phyloP scores from a whole-genome alignment of 2,329 filamentous ascomycete genomes.

The Pseudogymnoascus sp. region DNA sequence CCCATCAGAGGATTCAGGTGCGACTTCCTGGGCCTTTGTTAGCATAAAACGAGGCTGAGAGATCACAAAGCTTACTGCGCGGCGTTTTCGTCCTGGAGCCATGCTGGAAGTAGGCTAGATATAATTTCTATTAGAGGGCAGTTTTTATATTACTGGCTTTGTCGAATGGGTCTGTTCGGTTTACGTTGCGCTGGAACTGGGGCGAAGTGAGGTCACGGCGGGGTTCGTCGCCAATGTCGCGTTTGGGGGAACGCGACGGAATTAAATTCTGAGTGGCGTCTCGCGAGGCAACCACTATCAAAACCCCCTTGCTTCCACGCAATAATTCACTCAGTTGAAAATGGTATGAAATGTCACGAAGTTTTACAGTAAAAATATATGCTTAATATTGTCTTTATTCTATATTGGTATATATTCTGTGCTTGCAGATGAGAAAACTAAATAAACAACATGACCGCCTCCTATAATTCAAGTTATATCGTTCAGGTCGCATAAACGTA shows the following conservation, averaged over 20 bases:
- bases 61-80: slow-evolving; percentile 16
- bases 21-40: slow-evolving; percentile 16
- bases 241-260: neutral
- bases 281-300: neutral
- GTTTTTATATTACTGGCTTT: neutral
- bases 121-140: neutral
- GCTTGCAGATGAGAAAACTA: neutral
- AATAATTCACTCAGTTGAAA: neutral
- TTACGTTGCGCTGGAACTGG: neutral
- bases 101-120: slow-evolving; percentile 14
- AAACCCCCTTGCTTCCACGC: neutral
- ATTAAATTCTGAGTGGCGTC: neutral
- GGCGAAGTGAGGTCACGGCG: neutral
- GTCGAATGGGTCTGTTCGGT: neutral
- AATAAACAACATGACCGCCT: neutral
- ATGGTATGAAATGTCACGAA: neutral
- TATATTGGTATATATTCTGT: slow-evolving; percentile 7
- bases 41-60: neutral
- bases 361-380: neutral
- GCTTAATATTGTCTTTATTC: neutral
- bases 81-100: slow-evolving; percentile 22
- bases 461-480: neutral
- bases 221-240: slow-evolving; percentile 3
- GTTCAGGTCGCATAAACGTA: slow-evolving; percentile 19
- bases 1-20: slow-evolving; percentile 20